phyloP scores from a whole-genome alignment of 768 basidiomycete genomes.

The Boletus sp. region DNA sequence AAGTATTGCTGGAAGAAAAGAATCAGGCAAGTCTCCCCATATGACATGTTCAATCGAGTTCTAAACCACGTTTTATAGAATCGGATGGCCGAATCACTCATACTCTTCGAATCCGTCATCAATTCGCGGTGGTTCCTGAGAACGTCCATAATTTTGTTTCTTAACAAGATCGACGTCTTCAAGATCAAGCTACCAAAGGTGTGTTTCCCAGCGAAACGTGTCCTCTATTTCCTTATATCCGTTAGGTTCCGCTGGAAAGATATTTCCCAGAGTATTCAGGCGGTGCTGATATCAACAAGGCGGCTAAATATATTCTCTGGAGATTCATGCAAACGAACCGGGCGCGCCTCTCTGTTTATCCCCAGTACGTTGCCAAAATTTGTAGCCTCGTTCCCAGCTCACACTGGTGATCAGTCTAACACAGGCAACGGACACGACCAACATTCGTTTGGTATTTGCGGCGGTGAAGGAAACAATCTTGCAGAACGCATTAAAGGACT shows the following conservation, averaged over 20 bases:
- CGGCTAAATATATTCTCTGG: constrained; percentile 94
- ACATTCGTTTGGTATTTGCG: constrained; percentile 79
- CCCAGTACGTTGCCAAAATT: constrained; percentile 60
- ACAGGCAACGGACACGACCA: constrained; percentile 86
- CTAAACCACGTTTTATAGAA: constrained; percentile 42
- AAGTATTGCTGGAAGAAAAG: constrained; percentile 63
- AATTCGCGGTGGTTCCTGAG: constrained; percentile 78
- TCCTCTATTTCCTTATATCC: background rate
- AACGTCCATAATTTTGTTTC: constrained; percentile 64
- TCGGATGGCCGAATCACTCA: constrained; percentile 71
- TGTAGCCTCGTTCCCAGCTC: background rate
- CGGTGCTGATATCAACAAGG: constrained; percentile 88
- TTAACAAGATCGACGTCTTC: constrained; percentile 77
- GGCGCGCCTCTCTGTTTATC: constrained; percentile 83
- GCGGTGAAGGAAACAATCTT: constrained; percentile 93
- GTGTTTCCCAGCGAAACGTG: rapidly evolving
- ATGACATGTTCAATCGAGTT: background rate
- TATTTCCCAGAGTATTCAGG: constrained; percentile 91
- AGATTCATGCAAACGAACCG: constrained; percentile 91
- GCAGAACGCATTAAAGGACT: constrained; percentile 83
- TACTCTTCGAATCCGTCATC: constrained; percentile 75
- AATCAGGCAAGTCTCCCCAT: constrained; percentile 24
- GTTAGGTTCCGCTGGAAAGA: constrained; percentile 66
- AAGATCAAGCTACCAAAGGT: constrained; percentile 67
- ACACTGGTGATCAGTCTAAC: constrained; percentile 52